phyloP scores from a whole-genome alignment of 805 yeast genomes.

The Kodamaea jinghongensis region DNA sequence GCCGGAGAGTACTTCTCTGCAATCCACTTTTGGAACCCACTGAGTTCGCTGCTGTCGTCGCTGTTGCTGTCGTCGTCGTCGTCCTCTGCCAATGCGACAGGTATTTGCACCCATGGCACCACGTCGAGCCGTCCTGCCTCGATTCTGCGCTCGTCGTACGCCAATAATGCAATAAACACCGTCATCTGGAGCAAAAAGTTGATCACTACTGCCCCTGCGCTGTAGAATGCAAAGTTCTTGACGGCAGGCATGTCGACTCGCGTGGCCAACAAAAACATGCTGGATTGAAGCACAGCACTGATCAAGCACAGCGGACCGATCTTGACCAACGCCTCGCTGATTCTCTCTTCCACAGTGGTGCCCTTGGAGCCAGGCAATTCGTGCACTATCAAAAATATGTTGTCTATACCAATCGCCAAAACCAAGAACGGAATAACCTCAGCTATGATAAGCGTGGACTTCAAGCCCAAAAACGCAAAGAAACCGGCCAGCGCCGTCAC shows the following conservation, averaged over 20 bases:
- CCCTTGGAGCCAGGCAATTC: conserved; percentile 58
- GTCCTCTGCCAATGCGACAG: conserved; percentile 3
- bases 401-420: conserved; percentile 94
- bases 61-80: conserved; percentile 5
- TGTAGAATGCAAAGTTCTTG: conserved; percentile 84
- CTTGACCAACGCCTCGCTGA: conserved; percentile 62
- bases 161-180: conserved; percentile 68
- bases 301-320: conserved; percentile 87
- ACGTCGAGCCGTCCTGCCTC: conserved; percentile 61
- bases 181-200: conserved; percentile 81
- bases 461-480: conserved; percentile 71
- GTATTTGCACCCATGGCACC: conserved; percentile 49
- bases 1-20: conserved; percentile 56
- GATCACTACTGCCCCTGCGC: conserved; percentile 79
- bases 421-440: conserved; percentile 94
- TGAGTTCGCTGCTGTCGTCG: conserved; percentile 8
- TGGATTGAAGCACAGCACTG: conserved; percentile 74
- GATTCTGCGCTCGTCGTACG: conserved; percentile 62
- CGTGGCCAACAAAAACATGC: conserved; percentile 76
- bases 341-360: conserved; percentile 52
- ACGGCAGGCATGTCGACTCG: conserved; percentile 95
- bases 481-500: conserved; percentile 82
- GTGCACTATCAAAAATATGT: conserved; percentile 81
- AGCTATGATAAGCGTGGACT: conserved; percentile 88
- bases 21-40: conserved; percentile 29